Evolutionary conservation across 2,329 filamentous ascomycete genomes (phyloP).

Genomic region (Drechslerella stenobrocha): DNA sequence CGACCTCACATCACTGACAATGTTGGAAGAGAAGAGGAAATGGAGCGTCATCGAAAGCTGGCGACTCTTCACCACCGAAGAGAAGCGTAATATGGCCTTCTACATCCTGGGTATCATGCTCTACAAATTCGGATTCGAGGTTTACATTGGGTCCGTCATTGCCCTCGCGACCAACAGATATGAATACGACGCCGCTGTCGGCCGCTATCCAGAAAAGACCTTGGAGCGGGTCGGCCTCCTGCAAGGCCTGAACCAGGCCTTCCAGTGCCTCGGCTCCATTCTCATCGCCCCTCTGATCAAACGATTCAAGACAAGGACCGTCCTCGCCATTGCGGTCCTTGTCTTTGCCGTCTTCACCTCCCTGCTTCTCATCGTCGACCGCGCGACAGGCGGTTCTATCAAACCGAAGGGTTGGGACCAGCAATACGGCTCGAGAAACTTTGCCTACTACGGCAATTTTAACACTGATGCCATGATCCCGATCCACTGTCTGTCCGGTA

Average conservation of each 20-base stretch:
- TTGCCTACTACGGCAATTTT: constrained; percentile 57
- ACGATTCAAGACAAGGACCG: constrained; percentile 59
- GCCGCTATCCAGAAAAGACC: constrained; percentile 55
- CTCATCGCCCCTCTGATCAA: constrained; percentile 61
- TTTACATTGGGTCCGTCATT: constrained; percentile 61
- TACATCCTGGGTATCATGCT: constrained; percentile 61
- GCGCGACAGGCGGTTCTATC: constrained; percentile 59
- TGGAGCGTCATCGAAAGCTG: constrained; percentile 48
- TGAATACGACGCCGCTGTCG: constrained; percentile 57
- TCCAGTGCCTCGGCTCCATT: constrained; percentile 60
- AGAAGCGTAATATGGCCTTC: constrained; percentile 59
- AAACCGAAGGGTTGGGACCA: constrained; percentile 52
- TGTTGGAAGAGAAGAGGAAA: constrained; percentile 35
- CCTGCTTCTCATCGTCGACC: constrained; percentile 60
- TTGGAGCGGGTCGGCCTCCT: constrained; percentile 60
- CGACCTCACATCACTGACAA: constrained; percentile 2
- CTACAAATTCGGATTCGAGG: constrained; percentile 62
- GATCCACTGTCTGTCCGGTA: constrained; percentile 58
- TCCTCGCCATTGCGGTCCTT: constrained; percentile 58
- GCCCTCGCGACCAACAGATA: constrained; percentile 61
- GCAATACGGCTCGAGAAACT: constrained; percentile 55
- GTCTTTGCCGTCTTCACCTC: constrained; percentile 60
- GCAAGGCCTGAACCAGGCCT: constrained; percentile 60
- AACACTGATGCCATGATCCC: constrained; percentile 61
- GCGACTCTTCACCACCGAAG: constrained; percentile 55